Conservation (phyloP, 2,329 filamentous ascomycete genomes). For the Fusarium poae region DNA sequence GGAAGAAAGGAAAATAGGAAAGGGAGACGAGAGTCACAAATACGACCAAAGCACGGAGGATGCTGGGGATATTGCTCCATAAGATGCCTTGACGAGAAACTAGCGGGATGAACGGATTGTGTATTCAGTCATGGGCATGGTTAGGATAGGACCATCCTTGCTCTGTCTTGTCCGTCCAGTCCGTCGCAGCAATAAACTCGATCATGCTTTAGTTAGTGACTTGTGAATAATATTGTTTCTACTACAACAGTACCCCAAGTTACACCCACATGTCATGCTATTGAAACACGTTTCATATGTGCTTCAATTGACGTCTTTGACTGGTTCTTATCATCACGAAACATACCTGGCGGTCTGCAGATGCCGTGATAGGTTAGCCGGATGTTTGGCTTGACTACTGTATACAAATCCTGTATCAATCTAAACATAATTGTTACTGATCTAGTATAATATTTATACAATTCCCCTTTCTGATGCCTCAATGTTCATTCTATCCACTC, state of each 20-base stretch:
- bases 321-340: constrained; percentile 21
- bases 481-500: constrained; percentile 31
- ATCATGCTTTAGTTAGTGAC: constrained; percentile 11
- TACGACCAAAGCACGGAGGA: constrained; percentile 35
- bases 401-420: background rate
- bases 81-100: constrained; percentile 17
- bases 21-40: constrained; percentile 23
- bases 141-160: constrained; percentile 21
- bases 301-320: constrained; percentile 33
- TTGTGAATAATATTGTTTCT: background rate
- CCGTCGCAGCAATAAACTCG: background rate
- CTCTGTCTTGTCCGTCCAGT: constrained; percentile 11
- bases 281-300: constrained; percentile 16
- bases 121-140: constrained; percentile 19
- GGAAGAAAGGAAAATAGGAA: constrained; percentile 18
- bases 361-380: constrained; percentile 24
- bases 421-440: background rate
- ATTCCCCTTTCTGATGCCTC: constrained; percentile 19
- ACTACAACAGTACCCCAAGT: background rate
- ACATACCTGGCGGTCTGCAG: constrained; percentile 26
- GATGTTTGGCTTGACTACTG: constrained; percentile 12
- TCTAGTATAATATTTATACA: background rate
- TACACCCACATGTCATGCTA: constrained; percentile 18
- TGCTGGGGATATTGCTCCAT: constrained; percentile 21
- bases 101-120: constrained; percentile 41